Conservation (phyloP, 2,329 filamentous ascomycete species). For the Pseudogymnoascus sp. region DNA sequence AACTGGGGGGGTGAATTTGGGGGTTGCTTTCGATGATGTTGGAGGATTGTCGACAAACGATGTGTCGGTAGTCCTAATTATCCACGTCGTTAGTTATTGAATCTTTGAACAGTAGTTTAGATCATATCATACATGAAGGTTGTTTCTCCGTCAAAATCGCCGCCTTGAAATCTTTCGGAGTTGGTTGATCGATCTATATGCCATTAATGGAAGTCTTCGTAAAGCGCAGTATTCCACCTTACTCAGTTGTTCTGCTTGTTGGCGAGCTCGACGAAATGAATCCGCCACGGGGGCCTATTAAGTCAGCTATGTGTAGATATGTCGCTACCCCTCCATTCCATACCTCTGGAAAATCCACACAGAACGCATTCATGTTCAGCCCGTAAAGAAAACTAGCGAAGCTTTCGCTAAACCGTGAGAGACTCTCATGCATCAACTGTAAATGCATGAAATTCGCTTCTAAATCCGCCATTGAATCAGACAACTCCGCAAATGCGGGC, state of each 20-base stretch:
- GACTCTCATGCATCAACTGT: constrained; percentile 90
- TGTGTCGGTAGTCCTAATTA: constrained; percentile 71
- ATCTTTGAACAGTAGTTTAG: constrained; percentile 9
- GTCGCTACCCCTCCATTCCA: constrained; percentile 13
- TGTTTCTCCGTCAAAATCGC: constrained; percentile 53
- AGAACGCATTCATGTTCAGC: constrained; percentile 98
- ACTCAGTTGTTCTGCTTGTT: constrained; percentile 45
- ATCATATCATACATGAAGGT: constrained; percentile 68
- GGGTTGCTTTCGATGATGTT: constrained; percentile 41
- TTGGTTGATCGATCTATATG: constrained; percentile 28
- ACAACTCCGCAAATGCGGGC: constrained; percentile 84
- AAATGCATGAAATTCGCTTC: constrained; percentile 98
- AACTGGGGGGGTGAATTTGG: constrained; percentile 31
- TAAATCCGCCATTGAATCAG: constrained; percentile 87
- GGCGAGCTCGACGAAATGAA: constrained; percentile 63
- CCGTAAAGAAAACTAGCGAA: constrained; percentile 95
- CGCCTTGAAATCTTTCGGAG: constrained; percentile 30
- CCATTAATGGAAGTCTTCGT: constrained; percentile 9
- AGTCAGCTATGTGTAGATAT: constrained; percentile 10
- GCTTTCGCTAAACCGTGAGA: constrained; percentile 88
- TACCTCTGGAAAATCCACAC: constrained; percentile 94
- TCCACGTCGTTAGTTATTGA: background rate
- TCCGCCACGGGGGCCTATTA: constrained; percentile 69
- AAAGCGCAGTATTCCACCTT: constrained; percentile 15
- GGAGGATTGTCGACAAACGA: constrained; percentile 81